Evolutionary conservation across 2,329 filamentous ascomycete species (phyloP).

Genomic region (Penicillium sp.): DNA sequence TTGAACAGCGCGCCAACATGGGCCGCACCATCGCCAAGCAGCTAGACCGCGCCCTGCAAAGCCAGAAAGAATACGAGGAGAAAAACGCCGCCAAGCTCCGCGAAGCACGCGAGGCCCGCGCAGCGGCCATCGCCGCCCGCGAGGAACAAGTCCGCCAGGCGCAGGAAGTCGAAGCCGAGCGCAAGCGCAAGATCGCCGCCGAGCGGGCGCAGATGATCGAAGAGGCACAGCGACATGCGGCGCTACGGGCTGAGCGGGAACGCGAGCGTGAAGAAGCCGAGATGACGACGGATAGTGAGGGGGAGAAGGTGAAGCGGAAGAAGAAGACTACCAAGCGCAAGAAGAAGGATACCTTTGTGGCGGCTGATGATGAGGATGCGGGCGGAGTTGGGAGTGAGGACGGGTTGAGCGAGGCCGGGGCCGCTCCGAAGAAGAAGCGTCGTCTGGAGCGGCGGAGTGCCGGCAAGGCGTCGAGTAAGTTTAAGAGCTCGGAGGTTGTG

Average conservation of each 20-base stretch:
- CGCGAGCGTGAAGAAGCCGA: slow-evolving; percentile 70
- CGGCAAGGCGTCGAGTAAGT: slow-evolving; percentile 59
- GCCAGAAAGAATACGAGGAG: slow-evolving; percentile 87
- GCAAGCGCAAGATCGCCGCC: slow-evolving; percentile 78
- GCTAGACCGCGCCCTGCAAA: slow-evolving; percentile 79
- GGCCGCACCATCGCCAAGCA: slow-evolving; percentile 92
- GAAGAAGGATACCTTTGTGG: slow-evolving; percentile 57
- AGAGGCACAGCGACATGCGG: slow-evolving; percentile 70
- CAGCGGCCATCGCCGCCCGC: slow-evolving; percentile 74
- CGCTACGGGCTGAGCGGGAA: slow-evolving; percentile 71
- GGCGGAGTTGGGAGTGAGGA: slow-evolving; percentile 31
- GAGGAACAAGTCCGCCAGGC: slow-evolving; percentile 73
- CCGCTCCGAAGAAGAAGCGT: slow-evolving; percentile 59
- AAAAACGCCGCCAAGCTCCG: slow-evolving; percentile 87
- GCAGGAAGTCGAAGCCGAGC: slow-evolving; percentile 69
- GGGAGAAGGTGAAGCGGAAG: slow-evolving; percentile 78
- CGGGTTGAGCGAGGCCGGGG: slow-evolving; percentile 38
- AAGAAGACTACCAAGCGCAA: slow-evolving; percentile 58
- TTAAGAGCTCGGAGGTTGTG: slow-evolving; percentile 82
- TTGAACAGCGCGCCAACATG: slow-evolving; percentile 97
- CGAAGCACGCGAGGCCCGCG: slow-evolving; percentile 75
- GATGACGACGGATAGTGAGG: slow-evolving; percentile 81
- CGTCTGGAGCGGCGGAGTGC: slow-evolving; percentile 57
- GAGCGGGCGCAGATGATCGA: slow-evolving; percentile 81
- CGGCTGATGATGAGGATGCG: slow-evolving; percentile 47